Evolutionary conservation across 2,329 filamentous ascomycete species (phyloP), one percentile per base, ranked within the genome.

Genomic region (Dothiorella sarmentorum): DNA sequence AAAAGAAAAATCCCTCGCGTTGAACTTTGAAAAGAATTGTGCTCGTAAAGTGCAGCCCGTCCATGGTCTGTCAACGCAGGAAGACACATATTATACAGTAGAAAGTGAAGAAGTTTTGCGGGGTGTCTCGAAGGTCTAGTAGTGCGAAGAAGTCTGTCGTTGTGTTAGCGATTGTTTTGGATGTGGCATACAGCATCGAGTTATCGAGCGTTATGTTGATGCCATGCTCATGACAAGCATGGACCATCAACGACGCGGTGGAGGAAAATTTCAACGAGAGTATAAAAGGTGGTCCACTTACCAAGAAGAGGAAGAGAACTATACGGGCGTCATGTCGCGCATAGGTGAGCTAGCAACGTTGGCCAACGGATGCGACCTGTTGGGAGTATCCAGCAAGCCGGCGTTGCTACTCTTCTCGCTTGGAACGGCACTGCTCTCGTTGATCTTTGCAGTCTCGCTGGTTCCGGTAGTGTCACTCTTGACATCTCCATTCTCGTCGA

Each of bases 401-500:
- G 78, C 79, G n/a, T 75, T 76, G 57, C 79, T 81, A 66, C 82
- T 85, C 75, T 81, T 83, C 63, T 87, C 85, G 65, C 83, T 83
- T 31, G 80, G 77, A 52, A 85, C 72, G 18, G 78, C 83, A 64
- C 80, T 85, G 71, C 81, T 81, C 67, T 80, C 81, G 59, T 81
- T 79, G 65, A 82, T 82, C 57, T 78, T 74, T 68, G 85, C 85
- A 60, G 74, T 75, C 56, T 85, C 81, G 65, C 79, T 84, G 35
- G 82, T 82, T 24, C 76, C 78, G 5, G 78, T 79, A 58, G 76
- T 78, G 61, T 84, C 78, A 60, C 78, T 84, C 66, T 80, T 80
- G 47, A 82, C 77, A 51, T 88, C 87, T 63, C 84, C 83, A 66
- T 85, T 83, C 68, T 79, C 77, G 51, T 69, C 65, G 47, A 82